phyloP scores from a whole-genome alignment of 2,329 filamentous ascomycete genomes.

The Arthrobotrys sphaeroides region DNA sequence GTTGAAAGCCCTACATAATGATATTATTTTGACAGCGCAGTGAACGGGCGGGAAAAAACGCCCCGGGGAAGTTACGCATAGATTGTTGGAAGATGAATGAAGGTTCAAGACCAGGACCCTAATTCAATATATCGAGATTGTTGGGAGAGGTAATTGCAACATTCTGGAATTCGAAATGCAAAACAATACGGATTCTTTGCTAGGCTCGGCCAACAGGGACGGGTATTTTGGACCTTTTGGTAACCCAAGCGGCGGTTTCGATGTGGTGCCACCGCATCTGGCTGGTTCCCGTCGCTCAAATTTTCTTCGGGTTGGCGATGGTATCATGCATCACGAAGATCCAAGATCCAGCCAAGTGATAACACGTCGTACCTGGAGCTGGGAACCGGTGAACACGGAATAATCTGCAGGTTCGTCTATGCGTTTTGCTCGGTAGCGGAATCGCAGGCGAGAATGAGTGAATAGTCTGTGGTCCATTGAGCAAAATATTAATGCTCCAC shows the following conservation, averaged over 20 bases:
- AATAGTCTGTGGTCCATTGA: not conserved
- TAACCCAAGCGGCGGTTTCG: not conserved
- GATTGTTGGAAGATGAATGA: slow-evolving; percentile 16
- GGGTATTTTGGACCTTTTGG: not conserved
- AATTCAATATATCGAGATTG: not conserved
- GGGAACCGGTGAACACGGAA: slow-evolving; percentile 11
- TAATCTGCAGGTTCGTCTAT: slow-evolving; percentile 1
- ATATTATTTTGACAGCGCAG: not conserved
- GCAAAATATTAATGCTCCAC: slow-evolving; percentile 2
- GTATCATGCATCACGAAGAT: not conserved
- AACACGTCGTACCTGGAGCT: slow-evolving; percentile 22
- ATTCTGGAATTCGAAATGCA: slow-evolving; percentile 13
- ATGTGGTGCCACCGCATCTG: not conserved
- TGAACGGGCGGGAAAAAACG: slow-evolving; percentile 16
- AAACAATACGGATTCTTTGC: not conserved
- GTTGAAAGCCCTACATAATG: not conserved
- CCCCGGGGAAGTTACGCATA: slow-evolving; percentile 7
- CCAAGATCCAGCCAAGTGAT: slow-evolving; percentile 18
- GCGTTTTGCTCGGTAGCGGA: not conserved
- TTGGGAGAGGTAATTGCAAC: slow-evolving; percentile 15
- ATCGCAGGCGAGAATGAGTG: slow-evolving; percentile 13
- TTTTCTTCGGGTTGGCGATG: not conserved
- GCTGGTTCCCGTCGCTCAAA: not conserved
- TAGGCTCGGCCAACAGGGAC: not conserved
- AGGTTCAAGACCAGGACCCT: not conserved